phyloP scores from a whole-genome alignment of 805 yeast genomes.

The Pichia paraexigua region DNA sequence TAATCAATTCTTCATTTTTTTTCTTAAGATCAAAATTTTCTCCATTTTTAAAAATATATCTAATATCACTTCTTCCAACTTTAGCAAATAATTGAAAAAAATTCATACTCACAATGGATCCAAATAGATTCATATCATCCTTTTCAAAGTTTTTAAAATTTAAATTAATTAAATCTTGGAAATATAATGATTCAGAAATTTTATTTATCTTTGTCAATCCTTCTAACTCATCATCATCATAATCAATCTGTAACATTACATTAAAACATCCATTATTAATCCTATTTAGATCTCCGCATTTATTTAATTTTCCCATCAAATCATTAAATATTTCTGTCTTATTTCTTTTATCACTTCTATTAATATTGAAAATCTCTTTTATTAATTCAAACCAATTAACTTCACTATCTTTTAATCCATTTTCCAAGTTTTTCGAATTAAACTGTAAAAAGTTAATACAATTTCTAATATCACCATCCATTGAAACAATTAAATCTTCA shows the following conservation, averaged over 20 bases:
- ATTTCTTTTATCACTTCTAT: slow-evolving; percentile 34
- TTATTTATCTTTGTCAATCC: slow-evolving; percentile 47
- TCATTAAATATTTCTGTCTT: slow-evolving; percentile 36
- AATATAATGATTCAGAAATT: slow-evolving; percentile 70
- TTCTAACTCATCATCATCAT: slow-evolving; percentile 42
- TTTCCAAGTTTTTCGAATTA: slow-evolving; percentile 16
- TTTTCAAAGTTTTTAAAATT: slow-evolving; percentile 41
- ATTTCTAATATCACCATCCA: slow-evolving; percentile 80
- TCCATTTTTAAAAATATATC: slow-evolving; percentile 21
- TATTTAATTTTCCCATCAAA: slow-evolving; percentile 29
- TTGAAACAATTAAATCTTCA: slow-evolving; percentile 56
- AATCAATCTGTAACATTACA: slow-evolving; percentile 31
- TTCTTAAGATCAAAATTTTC: slow-evolving; percentile 34
- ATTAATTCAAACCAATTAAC: slow-evolving; percentile 62
- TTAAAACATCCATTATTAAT: slow-evolving; percentile 68
- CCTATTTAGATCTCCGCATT: slow-evolving; percentile 47
- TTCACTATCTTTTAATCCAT: slow-evolving; percentile 46
- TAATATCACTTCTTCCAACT: slow-evolving; percentile 10
- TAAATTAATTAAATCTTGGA: slow-evolving; percentile 52
- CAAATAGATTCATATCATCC: slow-evolving; percentile 32
- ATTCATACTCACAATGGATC: slow-evolving; percentile 49
- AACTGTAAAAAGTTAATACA: slow-evolving; percentile 82
- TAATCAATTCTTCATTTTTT: slow-evolving; percentile 29
- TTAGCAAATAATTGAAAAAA: slow-evolving; percentile 46
- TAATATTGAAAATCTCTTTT: slow-evolving; percentile 45